Evolutionary conservation across 75 land plant species (phyloP).

Genomic region (Ceratopteris richardii): DNA sequence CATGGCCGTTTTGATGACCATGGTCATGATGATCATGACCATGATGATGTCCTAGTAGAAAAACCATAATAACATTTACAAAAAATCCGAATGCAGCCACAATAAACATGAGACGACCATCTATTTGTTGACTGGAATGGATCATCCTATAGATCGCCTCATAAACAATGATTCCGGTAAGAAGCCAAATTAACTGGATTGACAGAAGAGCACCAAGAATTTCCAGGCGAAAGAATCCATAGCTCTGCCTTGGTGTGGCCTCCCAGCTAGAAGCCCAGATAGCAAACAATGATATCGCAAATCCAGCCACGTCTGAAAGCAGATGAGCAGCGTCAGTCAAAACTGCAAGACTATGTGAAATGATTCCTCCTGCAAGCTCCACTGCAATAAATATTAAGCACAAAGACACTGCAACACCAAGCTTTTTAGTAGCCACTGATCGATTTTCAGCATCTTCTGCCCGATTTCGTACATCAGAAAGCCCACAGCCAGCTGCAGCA

Average conservation of each 20-base stretch:
- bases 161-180: slow-evolving; percentile 81
- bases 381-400: slow-evolving; percentile 74
- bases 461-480: slow-evolving; percentile 39
- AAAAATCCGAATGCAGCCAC: slow-evolving; percentile 70
- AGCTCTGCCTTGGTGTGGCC: slow-evolving; percentile 76
- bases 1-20: slow-evolving; percentile 6
- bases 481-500: slow-evolving; percentile 47
- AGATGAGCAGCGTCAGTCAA: slow-evolving; percentile 95
- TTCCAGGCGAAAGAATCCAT: slow-evolving; percentile 80
- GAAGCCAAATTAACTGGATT: slow-evolving; percentile 84
- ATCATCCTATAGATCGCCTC: slow-evolving; percentile 65
- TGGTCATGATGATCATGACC: slow-evolving; percentile 33
- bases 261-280: slow-evolving; percentile 96
- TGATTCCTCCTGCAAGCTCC: slow-evolving; percentile 76
- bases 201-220: slow-evolving; percentile 83
- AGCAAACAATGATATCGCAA: slow-evolving; percentile 84
- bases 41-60: slow-evolving; percentile 67
- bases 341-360: slow-evolving; percentile 84
- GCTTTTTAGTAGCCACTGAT: slow-evolving; percentile 53
- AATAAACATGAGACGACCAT: slow-evolving; percentile 75
- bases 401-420: slow-evolving; percentile 53
- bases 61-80: slow-evolving; percentile 75
- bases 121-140: slow-evolving; percentile 40
- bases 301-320: slow-evolving; percentile 87
- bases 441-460: slow-evolving; percentile 54